Evolutionary conservation across 2,329 filamentous ascomycete genomes (phyloP), one percentile per base, ranked within the genome.

Genomic region (Claviceps capensis): DNA sequence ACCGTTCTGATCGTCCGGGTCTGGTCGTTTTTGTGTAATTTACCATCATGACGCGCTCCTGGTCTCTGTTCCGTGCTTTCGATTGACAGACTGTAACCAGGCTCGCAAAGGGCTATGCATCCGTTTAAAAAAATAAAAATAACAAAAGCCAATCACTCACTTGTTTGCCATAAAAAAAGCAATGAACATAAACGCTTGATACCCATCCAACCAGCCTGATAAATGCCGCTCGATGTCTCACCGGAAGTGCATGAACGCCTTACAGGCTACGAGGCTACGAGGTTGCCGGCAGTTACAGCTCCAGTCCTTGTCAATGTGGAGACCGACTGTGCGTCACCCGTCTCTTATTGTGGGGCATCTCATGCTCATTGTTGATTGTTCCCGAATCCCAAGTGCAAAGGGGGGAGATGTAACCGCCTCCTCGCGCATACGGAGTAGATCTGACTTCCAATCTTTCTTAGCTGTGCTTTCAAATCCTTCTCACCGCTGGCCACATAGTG

Each of bases 141-240:
- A 26, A 40, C 30, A 37, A 51, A 17, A 40, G 43, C 41, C 48
- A 47, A 30, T 53, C 44, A 36, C 22, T 53, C 44, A 23, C 40
- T 47, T 30, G 13, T 46, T 47, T 16, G 13, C 19, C 11, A 43
- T 23, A 40, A 40, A 22, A 17, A n/a, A n/a, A 22, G 14, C 1
- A 5, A 30, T 44, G 5, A 30, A 22, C 14, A 14, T 19, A 9
- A 16, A 16, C 16, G 7, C 7, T 6, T 2, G 4, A 5, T 14
- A 44, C 19, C 42, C 22, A 23, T 11, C 30, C 13, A 44, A 16
- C 5, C 7, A 22, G 38, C 38, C n/a, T 40, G 14, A n/a, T 3
- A 40, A 16, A 9, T 41, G 16, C 16, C 6, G 7, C n/a, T 17
- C 38, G 38, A 41, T 17, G 38, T 41, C n/a, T n/a, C n/a, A 41